Evolutionary conservation across 768 basidiomycete genomes (phyloP), one percentile per base, ranked within the genome.

Genomic region (Psilocybe cubensis): DNA sequence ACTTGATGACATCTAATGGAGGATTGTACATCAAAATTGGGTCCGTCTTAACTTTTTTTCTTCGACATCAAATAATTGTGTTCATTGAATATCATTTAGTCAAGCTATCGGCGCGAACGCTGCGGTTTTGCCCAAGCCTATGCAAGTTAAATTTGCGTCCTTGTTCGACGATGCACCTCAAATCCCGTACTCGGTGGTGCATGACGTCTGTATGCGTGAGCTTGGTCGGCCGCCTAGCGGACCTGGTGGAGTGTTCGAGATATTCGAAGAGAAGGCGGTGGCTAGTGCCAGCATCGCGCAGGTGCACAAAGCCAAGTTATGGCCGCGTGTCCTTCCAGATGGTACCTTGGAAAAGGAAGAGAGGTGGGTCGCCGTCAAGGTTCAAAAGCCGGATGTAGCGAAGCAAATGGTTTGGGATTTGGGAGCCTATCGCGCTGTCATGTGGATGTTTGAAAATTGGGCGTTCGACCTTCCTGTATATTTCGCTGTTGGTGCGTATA

Each of bases 241-340:
- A 0, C 88, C 90, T 1, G 82, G 80, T 21, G 91, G 90, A 12
- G 73, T 94, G 2, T 96, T 96, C 64, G 86, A 86, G 31, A 74
- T 81, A 8, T 96, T 97, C 59, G 89, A 94, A 53, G 80, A 86
- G 59, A 68, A 81, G 2, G 88, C 95, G 0, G 76, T 92, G 1
- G 95, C 95, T 0, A 92, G 90, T 59, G 96, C 96, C 2, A 92
- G 91, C 63, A 89, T 98, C 55, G 95, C 95, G 0, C 96, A 97
- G 68, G 96, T 97, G 0, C 95, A 97, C 67, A 80, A 82, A 43
- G 96, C 96, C 4, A 80, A 78, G 48, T 62, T 81, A 18, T 79
- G 81, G 78, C 75, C 78, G 0, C 65, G 47, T 20, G 66, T 74
- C 6, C 76, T 72, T 8, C 50, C 63, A 20, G 63, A 71, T 44